Evolutionary conservation across 2,329 filamentous ascomycete species (phyloP).

Genomic region (Pestalotiopsis sp.): DNA sequence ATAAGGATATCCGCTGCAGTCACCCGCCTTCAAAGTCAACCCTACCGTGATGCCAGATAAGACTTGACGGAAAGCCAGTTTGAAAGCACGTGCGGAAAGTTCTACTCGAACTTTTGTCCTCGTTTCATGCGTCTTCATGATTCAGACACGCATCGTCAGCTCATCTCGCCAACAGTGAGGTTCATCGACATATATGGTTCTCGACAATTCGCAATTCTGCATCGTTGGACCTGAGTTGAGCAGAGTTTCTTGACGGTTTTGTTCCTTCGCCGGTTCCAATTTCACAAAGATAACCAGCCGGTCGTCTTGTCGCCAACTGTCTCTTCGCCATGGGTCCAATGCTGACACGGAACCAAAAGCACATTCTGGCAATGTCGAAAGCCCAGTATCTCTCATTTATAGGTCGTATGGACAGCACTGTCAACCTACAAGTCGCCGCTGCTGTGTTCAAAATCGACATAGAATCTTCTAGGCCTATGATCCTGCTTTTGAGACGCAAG

Average conservation of each 20-base stretch:
- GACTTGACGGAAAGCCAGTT: neutral
- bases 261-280: neutral
- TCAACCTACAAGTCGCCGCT: slow-evolving; percentile 26
- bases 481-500: slow-evolving; percentile 27
- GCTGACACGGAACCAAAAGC: slow-evolving; percentile 28
- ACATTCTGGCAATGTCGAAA: slow-evolving; percentile 33
- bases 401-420: slow-evolving; percentile 14
- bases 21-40: neutral
- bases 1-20: neutral
- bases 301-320: neutral
- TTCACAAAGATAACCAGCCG: neutral
- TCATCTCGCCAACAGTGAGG: neutral
- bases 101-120: neutral
- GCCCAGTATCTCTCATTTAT: slow-evolving; percentile 26
- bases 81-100: neutral
- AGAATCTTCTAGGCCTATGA: slow-evolving; percentile 23
- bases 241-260: neutral
- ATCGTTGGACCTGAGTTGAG: neutral
- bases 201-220: neutral
- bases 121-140: neutral
- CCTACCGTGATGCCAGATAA: neutral
- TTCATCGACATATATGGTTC: neutral
- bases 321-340: slow-evolving; percentile 16
- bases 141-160: neutral
- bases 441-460: slow-evolving; percentile 31